Conservation (phyloP, 306 rosid genomes). For the barrel medic (Medicago truncatula) region MtrunA17r5.0-ANR NC_053048.1:48674501-48675000, state of each 20-base stretch:
- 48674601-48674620: constrained; percentile 69
- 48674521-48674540: constrained; percentile 74
- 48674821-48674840: constrained; percentile 83
- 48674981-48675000: constrained; percentile 93
- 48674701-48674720: constrained; percentile 95
- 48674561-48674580: constrained; percentile 79
- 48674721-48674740: constrained; percentile 94
- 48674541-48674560: constrained; percentile 94
- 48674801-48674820: constrained; percentile 90
- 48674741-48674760: constrained; percentile 95
- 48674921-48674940: constrained; percentile 20
- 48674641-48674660: constrained; percentile 89
- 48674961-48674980: constrained; percentile 98
- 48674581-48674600: constrained; percentile 49
- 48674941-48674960: constrained; percentile 27
- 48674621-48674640: constrained; percentile 80
- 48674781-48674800: constrained; percentile 61
- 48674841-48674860: constrained; percentile 85
- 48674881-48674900: constrained; percentile 44
- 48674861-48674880: constrained; percentile 77
- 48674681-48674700: constrained; percentile 94
- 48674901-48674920: constrained; percentile 31
- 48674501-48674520: constrained; percentile 36
- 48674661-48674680: constrained; percentile 82
- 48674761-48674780: constrained; percentile 73